Percentiles rank a stretch among this genome's conserved stretches.
Evolutionary conservation across 2,329 filamentous ascomycete species (phyloP).

Genomic region (Nannizziopsis arthrosporioides): DNA sequence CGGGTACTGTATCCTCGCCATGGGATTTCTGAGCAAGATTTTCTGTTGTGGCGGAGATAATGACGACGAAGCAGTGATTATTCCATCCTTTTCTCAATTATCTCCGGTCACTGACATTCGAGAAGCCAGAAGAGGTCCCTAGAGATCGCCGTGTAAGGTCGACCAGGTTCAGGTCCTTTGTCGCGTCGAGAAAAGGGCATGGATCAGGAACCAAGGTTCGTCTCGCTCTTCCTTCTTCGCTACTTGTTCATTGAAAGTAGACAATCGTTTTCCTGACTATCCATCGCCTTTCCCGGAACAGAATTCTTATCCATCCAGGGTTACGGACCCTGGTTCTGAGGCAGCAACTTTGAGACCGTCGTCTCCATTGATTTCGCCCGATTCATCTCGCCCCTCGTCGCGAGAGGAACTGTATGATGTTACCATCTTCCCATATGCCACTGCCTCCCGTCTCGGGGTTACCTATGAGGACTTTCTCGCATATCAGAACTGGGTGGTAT

Average conservation of each 20-base stretch:
- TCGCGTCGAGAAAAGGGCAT: background rate
- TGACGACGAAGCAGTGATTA: background rate
- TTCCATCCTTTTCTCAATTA: background rate
- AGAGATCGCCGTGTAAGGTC: background rate
- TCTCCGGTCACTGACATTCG: background rate
- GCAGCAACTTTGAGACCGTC: background rate
- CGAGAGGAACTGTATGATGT: background rate
- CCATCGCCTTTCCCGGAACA: background rate
- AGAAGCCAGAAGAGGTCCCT: background rate
- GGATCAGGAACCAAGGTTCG: background rate
- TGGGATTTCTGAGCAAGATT: conserved; percentile 2
- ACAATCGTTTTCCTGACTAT: background rate
- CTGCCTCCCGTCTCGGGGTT: background rate
- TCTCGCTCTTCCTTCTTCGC: background rate
- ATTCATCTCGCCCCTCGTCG: conserved; percentile 1
- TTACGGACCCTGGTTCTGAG: background rate
- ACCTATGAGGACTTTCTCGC: conserved; percentile 2
- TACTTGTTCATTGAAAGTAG: background rate
- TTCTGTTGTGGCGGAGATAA: background rate
- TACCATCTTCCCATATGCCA: background rate
- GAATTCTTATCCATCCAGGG: background rate
- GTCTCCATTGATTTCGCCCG: background rate
- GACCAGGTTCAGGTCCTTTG: background rate
- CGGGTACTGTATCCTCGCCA: background rate
- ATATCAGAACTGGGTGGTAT: conserved; percentile 10